Evolutionary conservation across 306 rosid genomes (phyloP).

Genomic region (Ochetophila trinervis): DNA sequence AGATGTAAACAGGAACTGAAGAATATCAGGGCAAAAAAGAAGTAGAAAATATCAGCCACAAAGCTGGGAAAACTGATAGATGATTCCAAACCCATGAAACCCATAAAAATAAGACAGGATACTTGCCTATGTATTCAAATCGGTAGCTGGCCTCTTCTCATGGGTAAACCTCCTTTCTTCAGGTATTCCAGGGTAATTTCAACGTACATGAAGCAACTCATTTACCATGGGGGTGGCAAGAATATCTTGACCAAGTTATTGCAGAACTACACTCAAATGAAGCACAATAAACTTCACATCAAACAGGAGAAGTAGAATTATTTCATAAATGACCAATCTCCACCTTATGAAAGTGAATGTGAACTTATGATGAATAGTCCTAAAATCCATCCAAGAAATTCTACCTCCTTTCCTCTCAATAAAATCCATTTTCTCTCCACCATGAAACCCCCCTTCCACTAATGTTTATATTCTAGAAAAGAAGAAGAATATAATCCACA

Average conservation of each 20-base stretch:
- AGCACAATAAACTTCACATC: constrained; percentile 20
- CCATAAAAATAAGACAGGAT: constrained; percentile 39
- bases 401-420: constrained; percentile 22
- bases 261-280: constrained; percentile 32
- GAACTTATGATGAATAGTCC: constrained; percentile 11
- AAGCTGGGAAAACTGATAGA: constrained; percentile 9
- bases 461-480: no score
- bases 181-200: constrained; percentile 35
- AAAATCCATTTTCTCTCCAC: constrained; percentile 12
- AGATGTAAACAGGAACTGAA: constrained; percentile 34
- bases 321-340: constrained; percentile 10
- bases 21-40: constrained; percentile 32
- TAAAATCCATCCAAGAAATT: constrained; percentile 8
- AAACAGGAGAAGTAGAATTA: constrained; percentile 17
- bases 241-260: constrained; percentile 30
- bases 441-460: constrained; percentile 20
- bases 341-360: constrained; percentile 5
- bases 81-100: constrained; percentile 39
- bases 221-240: constrained; percentile 7
- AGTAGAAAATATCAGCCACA: constrained; percentile 37
- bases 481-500: no score
- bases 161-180: constrained; percentile 37
- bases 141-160: constrained; percentile 40
- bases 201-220: constrained; percentile 28
- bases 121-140: constrained; percentile 67